Evolutionary conservation across 2,329 filamentous ascomycete genomes (phyloP), one percentile per base, ranked within the genome.

Genomic region (Diaporthe longicolla): DNA sequence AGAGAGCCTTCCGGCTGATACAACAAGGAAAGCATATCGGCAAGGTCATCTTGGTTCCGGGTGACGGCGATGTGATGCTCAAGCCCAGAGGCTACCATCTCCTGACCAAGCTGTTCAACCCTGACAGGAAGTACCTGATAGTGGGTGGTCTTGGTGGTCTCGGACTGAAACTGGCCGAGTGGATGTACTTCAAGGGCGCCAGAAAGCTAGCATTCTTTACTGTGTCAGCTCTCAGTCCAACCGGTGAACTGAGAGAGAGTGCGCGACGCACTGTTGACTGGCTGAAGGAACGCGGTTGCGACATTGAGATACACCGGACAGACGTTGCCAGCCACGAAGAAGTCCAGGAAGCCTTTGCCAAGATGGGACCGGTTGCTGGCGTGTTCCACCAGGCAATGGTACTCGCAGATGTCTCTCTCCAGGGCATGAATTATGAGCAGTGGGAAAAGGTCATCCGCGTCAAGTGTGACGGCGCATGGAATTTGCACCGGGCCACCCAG

Each of bases 1-100:
- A 71, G 24, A 71, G 69, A 11, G 69, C 69, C 0, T 83, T 86
- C 76, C 78, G 82, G 1, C 79, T 80, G 35, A 80, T 87, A 76
- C 84, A 85, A 66, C 78, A 77, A 29, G 85, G 84, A 0, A 77
- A 80, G 2, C 84, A 85, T 71, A 80, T 86, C 21, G 86, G 85
- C 0, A 87, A 87, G 70, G 79, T 86, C 3, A 80, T 85, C 15
- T 66, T 81, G 19, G 71, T 54, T 4, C 54, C 71, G 10, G 69
- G 55, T 9, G 35, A 63, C 2, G 29, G 43, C n/a, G 43, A 61
- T 37, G 58, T 61, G 43, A 8, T 40, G 43, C 55, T 61, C 32
- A 52, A 61, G 7, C 29, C 58, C 1, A 50, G 71, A 15, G 50
- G 48, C 4, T 43, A 43, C 19, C 50, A 50, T 32, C 43, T 73